Percentiles rank a stretch among this genome's conserved stretches.
These are phyloP conservation scores for Cercospora janseana DNA, from an alignment of 2,329 filamentous ascomycete genomes.

Conservation along the genomic window DNA sequence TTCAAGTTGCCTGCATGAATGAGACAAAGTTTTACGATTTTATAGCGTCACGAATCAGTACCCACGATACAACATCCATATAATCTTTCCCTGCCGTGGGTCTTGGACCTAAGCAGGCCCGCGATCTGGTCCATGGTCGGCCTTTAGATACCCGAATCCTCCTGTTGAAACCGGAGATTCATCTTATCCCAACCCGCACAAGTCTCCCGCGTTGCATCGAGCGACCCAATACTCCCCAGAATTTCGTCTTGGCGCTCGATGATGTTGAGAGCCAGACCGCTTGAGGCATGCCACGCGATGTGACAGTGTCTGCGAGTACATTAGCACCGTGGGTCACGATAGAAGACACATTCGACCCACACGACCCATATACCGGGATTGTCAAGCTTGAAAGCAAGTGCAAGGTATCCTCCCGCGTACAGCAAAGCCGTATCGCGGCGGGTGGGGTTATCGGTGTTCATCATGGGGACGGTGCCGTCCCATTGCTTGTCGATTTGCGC, in stretches of 20 bases:
- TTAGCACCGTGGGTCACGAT: too few relatives aligned
- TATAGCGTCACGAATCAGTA: too few relatives aligned
- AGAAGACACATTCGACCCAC: constrained; percentile 16
- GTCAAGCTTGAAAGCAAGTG: constrained; percentile 51
- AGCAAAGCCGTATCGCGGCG: constrained; percentile 50
- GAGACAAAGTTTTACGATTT: too few relatives aligned
- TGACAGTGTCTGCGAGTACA: constrained; percentile 26
- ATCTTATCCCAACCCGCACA: constrained; percentile 21
- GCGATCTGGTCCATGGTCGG: neutral
- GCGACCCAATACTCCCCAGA: constrained; percentile 15
- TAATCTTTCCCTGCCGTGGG: too few relatives aligned
- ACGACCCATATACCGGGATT: constrained; percentile 54
- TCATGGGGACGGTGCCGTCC: constrained; percentile 32
- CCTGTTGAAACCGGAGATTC: constrained; percentile 19
- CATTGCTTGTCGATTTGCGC: constrained; percentile 23
- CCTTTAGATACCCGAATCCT: constrained; percentile 21
- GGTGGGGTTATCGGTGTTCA: constrained; percentile 44
- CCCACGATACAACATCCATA: too few relatives aligned
- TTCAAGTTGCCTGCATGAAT: constrained; percentile 24
- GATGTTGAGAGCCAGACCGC: constrained; percentile 30
- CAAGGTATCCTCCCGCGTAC: constrained; percentile 47
- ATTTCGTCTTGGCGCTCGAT: constrained; percentile 29
- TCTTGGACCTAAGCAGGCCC: neutral
- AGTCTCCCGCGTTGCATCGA: constrained; percentile 15
- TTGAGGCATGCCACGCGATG: constrained; percentile 30